phyloP scores from a whole-genome alignment of 169 alveolate genomes.

The Theileria orientalis region DNA sequence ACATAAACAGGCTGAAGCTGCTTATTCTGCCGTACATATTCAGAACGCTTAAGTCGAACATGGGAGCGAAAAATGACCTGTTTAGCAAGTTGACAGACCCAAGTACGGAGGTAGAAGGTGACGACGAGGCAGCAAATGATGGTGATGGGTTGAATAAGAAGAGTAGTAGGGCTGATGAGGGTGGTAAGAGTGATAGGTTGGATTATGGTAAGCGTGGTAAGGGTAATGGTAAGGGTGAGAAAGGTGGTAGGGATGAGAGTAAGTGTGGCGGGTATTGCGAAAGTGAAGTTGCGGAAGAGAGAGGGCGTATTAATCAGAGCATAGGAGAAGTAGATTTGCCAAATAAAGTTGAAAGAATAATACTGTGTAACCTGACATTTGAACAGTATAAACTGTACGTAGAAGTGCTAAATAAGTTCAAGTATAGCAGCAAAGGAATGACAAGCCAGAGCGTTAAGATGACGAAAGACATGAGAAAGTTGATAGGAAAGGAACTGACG shows the following conservation, averaged over 20 bases:
- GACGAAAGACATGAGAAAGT: neutral
- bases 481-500: slow-evolving; percentile 33
- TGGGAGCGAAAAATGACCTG: neutral
- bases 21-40: slow-evolving; percentile 46
- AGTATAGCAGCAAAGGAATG: neutral
- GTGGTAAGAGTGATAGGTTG: neutral
- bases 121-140: neutral
- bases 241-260: neutral
- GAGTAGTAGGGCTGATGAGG: neutral
- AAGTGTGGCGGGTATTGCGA: neutral
- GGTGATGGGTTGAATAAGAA: neutral
- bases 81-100: no score
- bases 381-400: slow-evolving; percentile 69
- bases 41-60: slow-evolving; percentile 32
- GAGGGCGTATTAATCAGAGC: neutral
- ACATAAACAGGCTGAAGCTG: slow-evolving; percentile 26
- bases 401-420: slow-evolving; percentile 18
- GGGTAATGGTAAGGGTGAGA: neutral
- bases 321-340: slow-evolving; percentile 43
- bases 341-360: slow-evolving; percentile 67
- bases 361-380: slow-evolving; percentile 67
- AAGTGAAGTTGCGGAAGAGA: neutral
- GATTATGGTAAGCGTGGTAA: neutral
- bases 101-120: neutral
- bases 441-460: neutral